Conservation (phyloP, 768 basidiomycete genomes). For the Pilatotrama ljubarskyi region DNA sequence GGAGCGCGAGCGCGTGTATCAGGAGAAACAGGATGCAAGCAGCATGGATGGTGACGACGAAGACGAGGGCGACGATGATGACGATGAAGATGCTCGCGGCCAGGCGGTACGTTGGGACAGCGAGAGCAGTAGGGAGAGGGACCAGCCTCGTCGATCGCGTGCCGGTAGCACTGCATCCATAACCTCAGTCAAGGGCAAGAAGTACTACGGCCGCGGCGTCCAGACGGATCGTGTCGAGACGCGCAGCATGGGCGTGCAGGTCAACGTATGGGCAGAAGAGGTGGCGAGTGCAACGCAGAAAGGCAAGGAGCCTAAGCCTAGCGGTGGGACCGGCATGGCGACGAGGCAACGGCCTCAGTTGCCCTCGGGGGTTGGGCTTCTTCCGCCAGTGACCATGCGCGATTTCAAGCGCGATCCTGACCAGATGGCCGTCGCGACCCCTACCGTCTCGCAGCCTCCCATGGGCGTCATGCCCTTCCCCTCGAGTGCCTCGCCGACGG, state of each 20-base stretch:
- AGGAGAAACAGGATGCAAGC: constrained; percentile 60
- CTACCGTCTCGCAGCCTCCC: constrained; percentile 17
- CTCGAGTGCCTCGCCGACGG: constrained; percentile 32
- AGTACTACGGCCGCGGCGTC: constrained; percentile 66
- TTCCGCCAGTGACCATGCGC: constrained; percentile 27
- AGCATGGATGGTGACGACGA: constrained; percentile 85
- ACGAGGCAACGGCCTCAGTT: constrained; percentile 15
- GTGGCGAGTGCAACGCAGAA: constrained; percentile 14
- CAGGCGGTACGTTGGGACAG: constrained; percentile 16
- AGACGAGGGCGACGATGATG: constrained; percentile 66
- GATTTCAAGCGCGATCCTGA: constrained; percentile 26
- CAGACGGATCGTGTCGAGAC: constrained; percentile 65
- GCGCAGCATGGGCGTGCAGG: constrained; percentile 62
- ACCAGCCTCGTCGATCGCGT: constrained; percentile 26
- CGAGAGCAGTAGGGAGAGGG: constrained; percentile 22
- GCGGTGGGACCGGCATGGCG: constrained; percentile 8
- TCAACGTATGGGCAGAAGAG: constrained; percentile 30
- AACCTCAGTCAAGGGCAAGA: constrained; percentile 43
- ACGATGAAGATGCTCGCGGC: constrained; percentile 4
- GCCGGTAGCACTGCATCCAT: constrained; percentile 37
- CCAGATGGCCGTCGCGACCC: constrained; percentile 25
- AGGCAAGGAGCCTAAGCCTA: constrained; percentile 8
- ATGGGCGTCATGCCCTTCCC: constrained; percentile 29
- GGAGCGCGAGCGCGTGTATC: constrained; percentile 45
- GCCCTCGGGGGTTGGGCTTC: constrained; percentile 14